Evolutionary conservation across 108 stramenopile genomes (phyloP).

Genomic region (Nitzschia palea): DNA sequence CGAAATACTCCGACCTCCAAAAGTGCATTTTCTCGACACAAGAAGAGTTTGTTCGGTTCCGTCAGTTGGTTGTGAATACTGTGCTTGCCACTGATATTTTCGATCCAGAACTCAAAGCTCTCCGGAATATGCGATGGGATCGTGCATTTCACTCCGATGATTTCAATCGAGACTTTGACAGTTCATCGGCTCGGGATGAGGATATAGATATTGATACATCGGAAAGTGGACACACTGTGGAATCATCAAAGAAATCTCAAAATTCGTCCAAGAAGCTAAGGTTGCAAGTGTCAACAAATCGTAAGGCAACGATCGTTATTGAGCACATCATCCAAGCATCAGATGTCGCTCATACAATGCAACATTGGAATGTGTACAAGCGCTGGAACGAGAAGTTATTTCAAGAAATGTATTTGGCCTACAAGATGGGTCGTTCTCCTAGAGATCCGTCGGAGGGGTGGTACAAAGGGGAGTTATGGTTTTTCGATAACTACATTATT

Average conservation of each 20-base stretch:
- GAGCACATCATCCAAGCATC: conserved; percentile 27
- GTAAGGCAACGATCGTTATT: conserved; percentile 24
- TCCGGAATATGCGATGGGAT: conserved; percentile 22
- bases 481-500: conserved; percentile 25
- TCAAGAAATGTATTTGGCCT: conserved; percentile 51
- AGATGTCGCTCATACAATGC: conserved; percentile 27
- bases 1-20: conserved; percentile 12
- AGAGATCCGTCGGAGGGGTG: conserved; percentile 33
- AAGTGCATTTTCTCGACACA: conserved; percentile 6
- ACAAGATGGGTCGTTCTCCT: conserved; percentile 33
- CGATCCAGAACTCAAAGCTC: conserved; percentile 14
- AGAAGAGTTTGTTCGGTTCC: conserved; percentile 13
- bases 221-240: neutral
- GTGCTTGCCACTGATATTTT: conserved; percentile 23
- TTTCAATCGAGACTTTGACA: neutral
- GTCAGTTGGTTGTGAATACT: conserved; percentile 16
- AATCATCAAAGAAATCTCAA: neutral
- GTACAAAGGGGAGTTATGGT: conserved; percentile 26
- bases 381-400: conserved; percentile 10
- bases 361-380: conserved; percentile 18
- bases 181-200: neutral
- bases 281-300: conserved; percentile 5
- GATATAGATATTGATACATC: neutral
- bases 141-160: conserved; percentile 10
- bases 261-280: neutral